phyloP scores from a whole-genome alignment of 768 basidiomycete species.

The Suillus fuscotomentosus region DNA sequence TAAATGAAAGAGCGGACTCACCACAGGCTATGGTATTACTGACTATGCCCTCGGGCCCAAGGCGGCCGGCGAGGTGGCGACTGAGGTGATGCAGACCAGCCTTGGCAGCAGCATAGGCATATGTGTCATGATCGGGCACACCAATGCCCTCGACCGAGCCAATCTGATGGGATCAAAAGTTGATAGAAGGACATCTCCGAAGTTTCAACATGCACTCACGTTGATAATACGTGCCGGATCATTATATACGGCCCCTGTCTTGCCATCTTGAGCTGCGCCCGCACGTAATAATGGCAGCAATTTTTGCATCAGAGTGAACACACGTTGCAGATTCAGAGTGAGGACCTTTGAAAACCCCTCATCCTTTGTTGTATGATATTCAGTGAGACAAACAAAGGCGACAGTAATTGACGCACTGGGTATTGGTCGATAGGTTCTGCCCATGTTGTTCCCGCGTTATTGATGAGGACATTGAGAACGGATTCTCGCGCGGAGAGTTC shows the following conservation, averaged over 20 bases:
- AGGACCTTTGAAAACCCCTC: constrained; percentile 59
- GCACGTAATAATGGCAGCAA: constrained; percentile 54
- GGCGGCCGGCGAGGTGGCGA: constrained; percentile 52
- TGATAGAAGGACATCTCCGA: background rate
- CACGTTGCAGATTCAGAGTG: constrained; percentile 59
- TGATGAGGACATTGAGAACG: constrained; percentile 56
- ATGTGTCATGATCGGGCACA: constrained; percentile 59
- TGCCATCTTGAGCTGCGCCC: constrained; percentile 40
- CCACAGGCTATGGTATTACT: constrained; percentile 66
- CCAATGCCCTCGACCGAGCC: constrained; percentile 58
- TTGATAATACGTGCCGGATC: constrained; percentile 63
- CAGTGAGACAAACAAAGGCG: constrained; percentile 8
- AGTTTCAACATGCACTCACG: constrained; percentile 30
- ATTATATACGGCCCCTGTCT: constrained; percentile 32
- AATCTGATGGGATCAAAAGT: constrained; percentile 36
- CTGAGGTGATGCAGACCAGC: constrained; percentile 60
- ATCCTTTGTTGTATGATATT: constrained; percentile 35
- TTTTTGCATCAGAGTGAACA: constrained; percentile 64
- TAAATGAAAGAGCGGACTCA: constrained; percentile 16
- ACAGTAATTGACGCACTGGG: constrained; percentile 31
- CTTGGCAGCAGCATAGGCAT: constrained; percentile 66
- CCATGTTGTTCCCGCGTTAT: constrained; percentile 66
- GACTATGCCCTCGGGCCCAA: constrained; percentile 56
- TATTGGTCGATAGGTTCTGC: constrained; percentile 45
- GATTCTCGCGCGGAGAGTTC: constrained; percentile 53